Conservation (phyloP, 176 grass and related monocot genomes). For the Tillandsia fasciculata region DNA sequence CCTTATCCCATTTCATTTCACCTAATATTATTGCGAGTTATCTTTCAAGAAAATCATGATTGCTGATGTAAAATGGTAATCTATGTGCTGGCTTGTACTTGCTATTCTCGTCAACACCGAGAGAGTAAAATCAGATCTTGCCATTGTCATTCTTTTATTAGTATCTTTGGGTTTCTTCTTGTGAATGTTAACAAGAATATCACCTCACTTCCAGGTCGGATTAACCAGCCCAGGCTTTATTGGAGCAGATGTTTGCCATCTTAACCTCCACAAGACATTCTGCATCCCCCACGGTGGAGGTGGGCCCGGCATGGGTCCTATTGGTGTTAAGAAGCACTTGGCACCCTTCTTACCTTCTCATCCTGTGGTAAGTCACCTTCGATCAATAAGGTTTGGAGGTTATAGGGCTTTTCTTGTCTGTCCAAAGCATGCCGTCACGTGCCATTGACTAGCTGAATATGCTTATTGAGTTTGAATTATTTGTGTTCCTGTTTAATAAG, state of each 20-base stretch:
- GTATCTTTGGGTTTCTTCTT: not conserved
- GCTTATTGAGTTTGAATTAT: no score
- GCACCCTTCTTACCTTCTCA: conserved; percentile 98
- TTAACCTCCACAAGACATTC: conserved; percentile 99
- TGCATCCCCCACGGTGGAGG: conserved; percentile 99
- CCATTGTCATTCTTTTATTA: not conserved
- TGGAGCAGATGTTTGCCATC: conserved; percentile 96
- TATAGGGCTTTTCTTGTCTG: not conserved
- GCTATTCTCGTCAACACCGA: not conserved
- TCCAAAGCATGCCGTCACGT: not conserved
- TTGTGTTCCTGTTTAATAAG: no score
- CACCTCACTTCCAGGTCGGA: conserved; percentile 51
- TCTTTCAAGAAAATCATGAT: no score
- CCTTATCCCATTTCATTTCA: no score
- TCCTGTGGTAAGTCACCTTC: conserved; percentile 58
- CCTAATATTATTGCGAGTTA: no score
- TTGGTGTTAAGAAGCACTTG: conserved; percentile 97
- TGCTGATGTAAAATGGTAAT: not conserved
- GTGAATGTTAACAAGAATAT: not conserved
- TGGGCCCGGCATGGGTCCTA: conserved; percentile 98
- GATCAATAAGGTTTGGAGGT: not conserved
- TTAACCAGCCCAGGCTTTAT: conserved; percentile 97
- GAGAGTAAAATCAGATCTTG: not conserved
- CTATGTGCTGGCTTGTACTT: not conserved
- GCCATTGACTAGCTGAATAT: no score